These are phyloP conservation scores for Eucalyptus curtisii DNA, from an alignment of 345 rosid species.

Conservation along the genomic window DNA sequence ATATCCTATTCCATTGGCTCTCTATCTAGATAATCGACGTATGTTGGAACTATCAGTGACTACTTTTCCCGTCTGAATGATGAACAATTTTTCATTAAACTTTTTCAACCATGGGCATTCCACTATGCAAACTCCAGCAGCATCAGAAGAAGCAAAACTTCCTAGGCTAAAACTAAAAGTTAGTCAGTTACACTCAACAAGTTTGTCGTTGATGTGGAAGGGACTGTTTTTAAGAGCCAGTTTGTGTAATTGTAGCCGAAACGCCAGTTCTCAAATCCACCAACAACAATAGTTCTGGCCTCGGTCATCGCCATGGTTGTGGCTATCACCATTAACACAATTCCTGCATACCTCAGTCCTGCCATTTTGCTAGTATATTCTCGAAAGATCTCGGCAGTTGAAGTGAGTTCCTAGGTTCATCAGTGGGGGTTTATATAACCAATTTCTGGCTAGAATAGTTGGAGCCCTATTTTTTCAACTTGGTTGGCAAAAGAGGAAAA, in stretches of 20 bases:
- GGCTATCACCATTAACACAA: not conserved
- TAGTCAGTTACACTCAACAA: not conserved
- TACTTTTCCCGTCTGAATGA: not conserved
- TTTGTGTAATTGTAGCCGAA: slow-evolving; percentile 1
- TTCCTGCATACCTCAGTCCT: not conserved
- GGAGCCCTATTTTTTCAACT: not conserved
- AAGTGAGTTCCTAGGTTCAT: not conserved
- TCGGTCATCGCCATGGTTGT: not conserved
- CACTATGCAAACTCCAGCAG: not conserved
- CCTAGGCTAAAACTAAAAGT: not conserved
- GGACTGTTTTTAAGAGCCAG: not conserved
- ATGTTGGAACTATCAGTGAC: not conserved
- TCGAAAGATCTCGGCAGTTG: not conserved
- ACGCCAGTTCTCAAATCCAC: slow-evolving; percentile 4
- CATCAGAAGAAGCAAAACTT: not conserved
- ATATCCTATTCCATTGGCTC: not conserved
- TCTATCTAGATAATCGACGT: not conserved
- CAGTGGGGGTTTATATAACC: not conserved
- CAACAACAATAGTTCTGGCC: slow-evolving; percentile 1
- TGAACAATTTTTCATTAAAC: not conserved
- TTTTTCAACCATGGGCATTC: too few species aligned
- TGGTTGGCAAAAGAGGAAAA: not conserved
- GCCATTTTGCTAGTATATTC: not conserved
- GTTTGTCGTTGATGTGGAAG: not conserved
- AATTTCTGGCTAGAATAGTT: not conserved